Base-by-base conservation (phyloP, 371 early-diverging fungal species). In the Conidiobolus incongruus region DNA sequence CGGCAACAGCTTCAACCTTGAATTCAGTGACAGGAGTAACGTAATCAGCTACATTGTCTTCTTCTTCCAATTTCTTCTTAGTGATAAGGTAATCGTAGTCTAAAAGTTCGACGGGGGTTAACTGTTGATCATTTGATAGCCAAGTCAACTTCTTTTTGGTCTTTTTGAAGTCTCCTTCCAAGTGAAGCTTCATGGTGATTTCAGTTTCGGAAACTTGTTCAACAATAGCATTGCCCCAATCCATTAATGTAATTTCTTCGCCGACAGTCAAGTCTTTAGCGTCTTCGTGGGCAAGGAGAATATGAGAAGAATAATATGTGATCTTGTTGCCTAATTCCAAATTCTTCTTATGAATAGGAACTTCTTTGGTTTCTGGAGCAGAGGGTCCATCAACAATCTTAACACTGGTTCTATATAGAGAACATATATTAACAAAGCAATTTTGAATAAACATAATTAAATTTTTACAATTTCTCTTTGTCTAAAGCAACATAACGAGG, bases 91-190 rank as follows among this genome's bases (percentile, higher is more conserved):
- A 94, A 59, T 95, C 95, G 52, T 85, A 90, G 64, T 94, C 90
- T 52, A 74, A 52, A 45, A 95, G 62, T 47, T 73, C 54, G 32
- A 81, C 68, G 47, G 75, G 55, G 39, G 66, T 61, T 11, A 75
- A 58, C 13, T 70, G 60, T 21, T 65, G 57, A 28, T 66, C 64
- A 40, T 66, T 64, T 13, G 78, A 65, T 46, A 99, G 70, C 99
- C 99, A 99, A 1, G 99, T 93, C 43, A 99, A 61, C 79, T 98
- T 99, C 75, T 93, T 91, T 70, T 94, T 92, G 47, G 98, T 99
- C 62, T 83, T 79, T 60, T 96, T 98, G 56, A 91, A 90, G 56
- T 98, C 96, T 49, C 97, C 98, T 30, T 74, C 82, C 50, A 92
- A 70, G 54, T 98, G 77, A 40, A 96, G 65, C 40, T 70, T 68